Evolutionary conservation across 768 basidiomycete genomes (phyloP), one percentile per base, ranked within the genome.

Genomic region (Plicaturopsis crispa): DNA sequence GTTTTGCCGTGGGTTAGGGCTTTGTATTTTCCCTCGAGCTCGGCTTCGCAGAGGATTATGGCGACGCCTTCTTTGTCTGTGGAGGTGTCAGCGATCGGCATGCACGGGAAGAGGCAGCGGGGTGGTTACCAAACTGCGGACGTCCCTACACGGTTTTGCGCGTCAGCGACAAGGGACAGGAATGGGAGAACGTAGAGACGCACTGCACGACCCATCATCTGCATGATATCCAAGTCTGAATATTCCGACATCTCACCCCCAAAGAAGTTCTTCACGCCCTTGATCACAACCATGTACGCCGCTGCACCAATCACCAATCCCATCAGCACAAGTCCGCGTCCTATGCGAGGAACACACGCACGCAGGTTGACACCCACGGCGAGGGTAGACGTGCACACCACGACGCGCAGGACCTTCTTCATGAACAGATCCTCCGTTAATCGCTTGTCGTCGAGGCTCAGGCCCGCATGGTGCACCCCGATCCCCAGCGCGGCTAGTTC

Each of bases 331-430:
- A 40, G 34, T 28, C 40, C 16, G 19, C 17, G 10, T 38, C 11
- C 31, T 30, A 39, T 31, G 33, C 12, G 20, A 20, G 32, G 34
- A 24, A 17, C 7, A 4, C 14, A 63, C 80, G 46, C 52, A 89
- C 89, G 96, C 38, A 98, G 69, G 54, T 99, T 98, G 23, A 98
- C 90, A 1, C 96, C 94, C 26, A 97, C 91, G 0, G 96, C 93
- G 18, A 99, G 67, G 11, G 94, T 98, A 12, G 89, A 96, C 17
- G 88, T 97, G 6, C 84, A 79, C 17, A 91, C 69, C 2, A 97
- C 62, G 22, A 92, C 62, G 21, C 73, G 72, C 19, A 96, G 57
- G 1, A 60, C 48, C 43, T 78, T 80, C 35, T 69, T 72, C 23
- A 81, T 47, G 51, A 79, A 99, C 7, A 86, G 61, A 10, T 77